Conservation (phyloP, 768 basidiomycete genomes). For the Rhizopogon salebrosus region DNA sequence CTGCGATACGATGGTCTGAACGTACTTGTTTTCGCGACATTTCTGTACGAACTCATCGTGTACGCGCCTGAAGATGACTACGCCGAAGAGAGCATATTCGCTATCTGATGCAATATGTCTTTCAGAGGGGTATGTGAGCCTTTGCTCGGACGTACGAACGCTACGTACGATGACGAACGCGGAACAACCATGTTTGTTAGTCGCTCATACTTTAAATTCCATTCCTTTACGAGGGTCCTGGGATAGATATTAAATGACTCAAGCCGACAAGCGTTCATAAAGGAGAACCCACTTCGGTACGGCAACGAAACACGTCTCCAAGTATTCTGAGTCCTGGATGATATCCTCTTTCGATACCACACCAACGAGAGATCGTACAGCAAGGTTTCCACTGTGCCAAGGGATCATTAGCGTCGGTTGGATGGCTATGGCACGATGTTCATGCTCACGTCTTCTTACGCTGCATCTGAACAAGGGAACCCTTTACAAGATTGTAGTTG, state of each 20-base stretch:
- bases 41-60: constrained; percentile 93
- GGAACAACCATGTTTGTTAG: constrained; percentile 89
- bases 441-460: constrained; percentile 81
- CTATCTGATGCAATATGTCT: constrained; percentile 81
- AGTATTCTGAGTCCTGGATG: constrained; percentile 85
- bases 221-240: constrained; percentile 81
- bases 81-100: constrained; percentile 81
- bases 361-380: constrained; percentile 80
- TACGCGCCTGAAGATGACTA: constrained; percentile 85
- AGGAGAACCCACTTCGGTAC: constrained; percentile 75
- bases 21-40: constrained; percentile 91
- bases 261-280: background rate
- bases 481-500: constrained; percentile 92
- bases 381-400: constrained; percentile 80
- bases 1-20: constrained; percentile 1
- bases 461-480: constrained; percentile 85
- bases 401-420: background rate
- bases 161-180: constrained; percentile 74
- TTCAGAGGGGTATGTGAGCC: constrained; percentile 5
- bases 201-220: constrained; percentile 86
- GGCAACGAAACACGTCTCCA: constrained; percentile 89
- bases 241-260: constrained; percentile 10
- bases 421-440: background rate
- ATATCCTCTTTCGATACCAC: constrained; percentile 79
- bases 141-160: constrained; percentile 8